phyloP scores from a whole-genome alignment of 192 early-diverging fungal genomes.

The Podila epicladia region DNA sequence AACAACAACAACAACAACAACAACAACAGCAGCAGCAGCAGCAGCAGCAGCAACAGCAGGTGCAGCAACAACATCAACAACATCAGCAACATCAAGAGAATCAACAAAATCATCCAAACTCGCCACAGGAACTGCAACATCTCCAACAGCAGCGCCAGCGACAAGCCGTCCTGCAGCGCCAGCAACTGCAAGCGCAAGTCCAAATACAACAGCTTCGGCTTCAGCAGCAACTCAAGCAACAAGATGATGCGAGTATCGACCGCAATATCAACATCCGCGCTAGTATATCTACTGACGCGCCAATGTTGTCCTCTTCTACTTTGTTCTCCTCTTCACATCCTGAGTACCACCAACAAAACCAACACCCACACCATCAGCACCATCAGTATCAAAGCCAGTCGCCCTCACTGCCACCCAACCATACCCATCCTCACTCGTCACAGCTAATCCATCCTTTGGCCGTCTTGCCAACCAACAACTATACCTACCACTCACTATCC shows the following conservation, averaged over 20 bases:
- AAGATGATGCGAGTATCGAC: neutral
- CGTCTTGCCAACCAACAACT: too few relatives aligned
- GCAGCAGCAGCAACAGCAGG: slow-evolving; percentile 12
- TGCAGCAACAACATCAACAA: slow-evolving; percentile 12
- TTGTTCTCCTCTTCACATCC: neutral
- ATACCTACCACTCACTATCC: too few relatives aligned
- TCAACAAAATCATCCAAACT: neutral
- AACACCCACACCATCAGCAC: neutral
- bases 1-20: too few relatives aligned
- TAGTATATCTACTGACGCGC: neutral
- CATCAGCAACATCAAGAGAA: too few relatives aligned
- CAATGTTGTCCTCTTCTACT: neutral
- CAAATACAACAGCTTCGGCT: slow-evolving; percentile 25
- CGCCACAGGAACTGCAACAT: slow-evolving; percentile 5
- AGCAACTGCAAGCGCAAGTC: slow-evolving; percentile 19
- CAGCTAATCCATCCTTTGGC: too few relatives aligned
- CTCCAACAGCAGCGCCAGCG: slow-evolving; percentile 3
- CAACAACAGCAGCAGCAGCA: slow-evolving; percentile 1
- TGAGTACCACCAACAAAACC: neutral
- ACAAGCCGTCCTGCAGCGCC: slow-evolving; percentile 14
- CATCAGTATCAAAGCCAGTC: too few relatives aligned
- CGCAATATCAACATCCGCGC: too few relatives aligned
- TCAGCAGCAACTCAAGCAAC: slow-evolving; percentile 18
- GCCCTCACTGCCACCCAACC: too few relatives aligned
- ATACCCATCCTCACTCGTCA: too few relatives aligned